These are phyloP conservation scores for Vitis amurensis DNA, from an alignment of 164 flowering plant genomes.

Conservation along the genomic window DNA sequence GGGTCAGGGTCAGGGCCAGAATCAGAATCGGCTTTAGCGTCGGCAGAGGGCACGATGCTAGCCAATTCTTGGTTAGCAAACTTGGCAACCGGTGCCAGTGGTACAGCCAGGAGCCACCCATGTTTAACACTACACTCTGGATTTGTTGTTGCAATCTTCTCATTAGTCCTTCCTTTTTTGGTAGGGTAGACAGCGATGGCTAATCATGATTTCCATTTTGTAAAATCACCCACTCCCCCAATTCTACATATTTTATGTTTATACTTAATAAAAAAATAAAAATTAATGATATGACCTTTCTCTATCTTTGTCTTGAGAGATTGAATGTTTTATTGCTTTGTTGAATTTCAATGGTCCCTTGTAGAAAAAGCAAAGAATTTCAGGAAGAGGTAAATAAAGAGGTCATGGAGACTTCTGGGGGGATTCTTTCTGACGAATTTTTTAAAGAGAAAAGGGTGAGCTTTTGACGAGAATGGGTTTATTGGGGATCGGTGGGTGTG, in stretches of 20 bases:
- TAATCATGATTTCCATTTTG: not conserved
- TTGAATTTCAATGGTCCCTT: not conserved
- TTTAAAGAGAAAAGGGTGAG: not conserved
- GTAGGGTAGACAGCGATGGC: too few relatives aligned
- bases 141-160: constrained; percentile 8
- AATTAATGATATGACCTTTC: too few relatives aligned
- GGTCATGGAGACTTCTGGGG: not conserved
- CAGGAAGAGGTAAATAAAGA: not conserved
- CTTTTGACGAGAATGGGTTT: constrained; percentile 6
- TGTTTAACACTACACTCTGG: not conserved
- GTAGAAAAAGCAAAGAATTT: not conserved
- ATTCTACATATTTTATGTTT: constrained; percentile 4
- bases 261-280: too few relatives aligned
- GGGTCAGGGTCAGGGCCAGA: constrained; percentile 2
- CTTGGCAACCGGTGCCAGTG: constrained; percentile 39
- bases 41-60: constrained; percentile 20
- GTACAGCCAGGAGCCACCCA: constrained; percentile 24
- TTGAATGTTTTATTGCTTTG: too few relatives aligned
- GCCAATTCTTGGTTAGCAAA: constrained; percentile 49
- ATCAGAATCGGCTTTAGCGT: not conserved
- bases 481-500: too few relatives aligned
- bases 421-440: too few relatives aligned
- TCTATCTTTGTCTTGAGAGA: too few relatives aligned
- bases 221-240: constrained; percentile 4
- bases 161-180: constrained; percentile 2